phyloP scores from a whole-genome alignment of 352 stramenopile genomes.

The Phytopythium aichiense region DNA sequence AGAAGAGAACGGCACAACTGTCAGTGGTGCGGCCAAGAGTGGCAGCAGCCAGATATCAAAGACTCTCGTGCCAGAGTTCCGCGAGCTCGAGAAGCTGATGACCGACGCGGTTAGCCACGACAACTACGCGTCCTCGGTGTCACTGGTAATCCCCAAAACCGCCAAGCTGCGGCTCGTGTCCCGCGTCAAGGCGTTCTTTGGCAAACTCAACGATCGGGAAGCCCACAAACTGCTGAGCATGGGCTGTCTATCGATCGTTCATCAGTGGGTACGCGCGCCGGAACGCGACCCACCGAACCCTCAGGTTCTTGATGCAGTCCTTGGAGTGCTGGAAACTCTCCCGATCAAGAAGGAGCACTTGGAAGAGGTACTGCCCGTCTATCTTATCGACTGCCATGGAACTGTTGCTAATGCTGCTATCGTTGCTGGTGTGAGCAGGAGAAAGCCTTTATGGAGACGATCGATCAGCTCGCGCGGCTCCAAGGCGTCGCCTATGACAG shows the following conservation, averaged over 20 bases:
- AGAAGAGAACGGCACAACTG: constrained; percentile 6
- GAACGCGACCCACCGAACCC: constrained; percentile 33
- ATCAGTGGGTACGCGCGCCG: constrained; percentile 48
- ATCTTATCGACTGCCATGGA: background rate
- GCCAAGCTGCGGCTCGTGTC: constrained; percentile 68
- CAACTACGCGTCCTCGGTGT: constrained; percentile 74
- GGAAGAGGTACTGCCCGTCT: constrained; percentile 29
- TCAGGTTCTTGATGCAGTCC: constrained; percentile 62
- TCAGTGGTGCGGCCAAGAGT: constrained; percentile 1
- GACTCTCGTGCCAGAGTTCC: constrained; percentile 50
- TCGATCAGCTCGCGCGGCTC: constrained; percentile 30
- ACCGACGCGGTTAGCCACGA: constrained; percentile 57
- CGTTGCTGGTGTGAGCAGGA: constrained; percentile 18
- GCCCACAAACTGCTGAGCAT: constrained; percentile 46
- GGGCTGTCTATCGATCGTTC: constrained; percentile 49
- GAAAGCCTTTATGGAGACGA: constrained; percentile 21
- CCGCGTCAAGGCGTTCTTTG: constrained; percentile 70
- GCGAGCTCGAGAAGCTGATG: constrained; percentile 66
- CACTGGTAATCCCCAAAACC: constrained; percentile 73
- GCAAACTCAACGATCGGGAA: constrained; percentile 49
- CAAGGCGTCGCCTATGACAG: constrained; percentile 28
- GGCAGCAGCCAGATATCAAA: constrained; percentile 22
- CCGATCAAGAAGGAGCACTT: constrained; percentile 66
- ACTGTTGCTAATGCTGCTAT: background rate
- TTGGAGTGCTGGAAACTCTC: constrained; percentile 46